These are phyloP conservation scores for Vairimorpha ceranae DNA, from an alignment of 371 early-diverging fungal species.

Conservation along the genomic window DNA sequence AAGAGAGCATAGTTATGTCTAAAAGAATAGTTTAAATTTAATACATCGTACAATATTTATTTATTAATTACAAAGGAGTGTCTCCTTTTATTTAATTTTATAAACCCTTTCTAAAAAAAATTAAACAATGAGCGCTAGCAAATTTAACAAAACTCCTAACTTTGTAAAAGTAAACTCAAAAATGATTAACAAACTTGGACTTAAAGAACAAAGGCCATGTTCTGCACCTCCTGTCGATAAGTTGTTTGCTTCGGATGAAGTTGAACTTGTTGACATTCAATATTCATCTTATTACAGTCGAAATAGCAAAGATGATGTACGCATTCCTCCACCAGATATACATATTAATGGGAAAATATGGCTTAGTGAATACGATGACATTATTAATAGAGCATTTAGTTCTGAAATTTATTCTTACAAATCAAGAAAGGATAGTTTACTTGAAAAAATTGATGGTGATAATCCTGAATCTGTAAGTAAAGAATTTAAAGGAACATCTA, in stretches of 20 bases:
- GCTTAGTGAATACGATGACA: conserved; percentile 36
- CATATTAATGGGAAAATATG: conserved; percentile 39
- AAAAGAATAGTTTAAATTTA: too few relatives aligned
- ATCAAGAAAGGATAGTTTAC: conserved; percentile 12
- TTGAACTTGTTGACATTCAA: conserved; percentile 52
- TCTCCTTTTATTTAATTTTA: not conserved
- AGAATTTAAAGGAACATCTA: conserved; percentile 39
- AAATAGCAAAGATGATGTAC: conserved; percentile 63
- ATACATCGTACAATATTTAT: too few relatives aligned
- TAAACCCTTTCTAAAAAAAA: not conserved
- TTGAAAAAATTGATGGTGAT: conserved; percentile 47
- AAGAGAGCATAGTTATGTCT: too few relatives aligned
- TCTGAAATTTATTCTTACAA: conserved; percentile 41
- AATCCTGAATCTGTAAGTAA: conserved; percentile 44
- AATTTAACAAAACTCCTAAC: not conserved
- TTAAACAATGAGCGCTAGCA: not conserved
- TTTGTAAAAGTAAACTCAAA: not conserved
- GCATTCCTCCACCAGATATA: conserved; percentile 64
- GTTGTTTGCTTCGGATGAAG: conserved; percentile 44
- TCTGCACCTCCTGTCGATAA: conserved; percentile 57
- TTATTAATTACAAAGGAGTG: conserved; percentile 19
- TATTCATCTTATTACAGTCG: conserved; percentile 64
- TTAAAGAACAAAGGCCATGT: conserved; percentile 23
- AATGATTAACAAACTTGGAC: not conserved
- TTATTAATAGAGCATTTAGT: conserved; percentile 47